Evolutionary conservation across 2,329 filamentous ascomycete genomes (phyloP), one percentile per base, ranked within the genome.

Genomic region (Cordyceps fumosorosea): DNA sequence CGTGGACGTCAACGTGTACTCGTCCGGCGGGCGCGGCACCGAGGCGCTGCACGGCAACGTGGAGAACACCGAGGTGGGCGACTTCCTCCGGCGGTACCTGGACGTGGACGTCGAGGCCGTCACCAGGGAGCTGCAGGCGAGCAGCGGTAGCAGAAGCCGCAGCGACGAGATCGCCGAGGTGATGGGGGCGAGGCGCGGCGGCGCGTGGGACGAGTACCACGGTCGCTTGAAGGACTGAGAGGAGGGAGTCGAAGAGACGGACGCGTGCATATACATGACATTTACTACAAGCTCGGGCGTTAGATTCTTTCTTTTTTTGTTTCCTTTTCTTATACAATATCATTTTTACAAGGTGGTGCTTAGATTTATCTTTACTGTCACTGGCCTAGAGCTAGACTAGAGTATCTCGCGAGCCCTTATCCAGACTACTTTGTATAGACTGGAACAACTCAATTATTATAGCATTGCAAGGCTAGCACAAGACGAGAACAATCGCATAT

Each of bases 1-100:
- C 57, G 92, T 95, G 8, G 95, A 99, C 72, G 95, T 99, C 55
- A 99, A 99, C 74, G 91, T 99, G 67, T 99, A 98, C 77, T 89
- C 90, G 58, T 93, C 89, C 0, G 81, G 81, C 52, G 87, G 90
- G 3, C 81, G 84, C 0, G 81, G 84, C 44, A 84, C 87, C 0
- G 81, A 84, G 50, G 79, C 82, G 16, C 80, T 96, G 7, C 78
- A 84, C 3, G 93, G 93, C 8, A 98, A 98, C 73, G 88, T 96
- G 60, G 95, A 99, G 79, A 99, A 99, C 72, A 98, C 88, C 0
- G 92, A 98, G 29, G 83, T 99, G 1, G 95, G 95, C 40, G 79
- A 83, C 51, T 99, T 97, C 73, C 76, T 99, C 63, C 80, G 85
- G 8, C 78, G 86, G 10, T 99, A 95, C 70, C 82, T 99, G 0